Conservation (phyloP, 1,284 basidiomycete species). For the Taiwanofungus camphoratus region DNA sequence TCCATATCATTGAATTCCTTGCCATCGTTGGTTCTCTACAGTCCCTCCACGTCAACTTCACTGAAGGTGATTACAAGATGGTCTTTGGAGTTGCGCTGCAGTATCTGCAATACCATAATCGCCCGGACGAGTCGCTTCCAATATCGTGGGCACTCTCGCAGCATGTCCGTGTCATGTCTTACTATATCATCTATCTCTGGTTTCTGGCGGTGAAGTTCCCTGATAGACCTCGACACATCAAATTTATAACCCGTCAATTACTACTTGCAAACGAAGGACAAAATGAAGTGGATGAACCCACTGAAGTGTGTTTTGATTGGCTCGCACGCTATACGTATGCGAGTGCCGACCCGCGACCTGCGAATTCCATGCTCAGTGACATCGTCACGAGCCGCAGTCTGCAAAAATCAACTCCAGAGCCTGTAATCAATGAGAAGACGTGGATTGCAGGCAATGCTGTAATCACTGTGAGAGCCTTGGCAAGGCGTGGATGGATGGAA, state of each 20-base stretch:
- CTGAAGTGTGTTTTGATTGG: constrained; percentile 98
- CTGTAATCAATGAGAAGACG: constrained; percentile 56
- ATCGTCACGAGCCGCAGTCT: constrained; percentile 53
- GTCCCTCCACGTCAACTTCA: constrained; percentile 86
- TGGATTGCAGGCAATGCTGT: constrained; percentile 90
- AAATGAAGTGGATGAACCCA: constrained; percentile 77
- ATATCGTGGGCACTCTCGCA: constrained; percentile 89
- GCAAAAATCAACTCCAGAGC: constrained; percentile 30
- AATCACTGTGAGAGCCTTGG: constrained; percentile 76
- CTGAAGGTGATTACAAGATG: constrained; percentile 87
- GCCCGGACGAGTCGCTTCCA: constrained; percentile 52
- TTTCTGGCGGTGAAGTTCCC: constrained; percentile 87
- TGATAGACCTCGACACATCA: constrained; percentile 79
- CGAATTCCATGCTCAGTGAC: constrained; percentile 75
- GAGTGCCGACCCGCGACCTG: constrained; percentile 88
- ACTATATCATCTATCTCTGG: constrained; percentile 93
- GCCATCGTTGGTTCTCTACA: constrained; percentile 81
- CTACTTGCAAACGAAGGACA: constrained; percentile 84
- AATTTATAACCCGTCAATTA: constrained; percentile 85
- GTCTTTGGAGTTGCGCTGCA: constrained; percentile 94
- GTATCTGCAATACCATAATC: constrained; percentile 90
- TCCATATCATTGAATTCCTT: constrained; percentile 94
- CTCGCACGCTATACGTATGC: constrained; percentile 93
- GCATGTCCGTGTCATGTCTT: constrained; percentile 92
- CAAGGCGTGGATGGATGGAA: constrained; percentile 85